A percentile compares a stretch with the other conserved stretches of the same genome.
Conservation (phyloP, 306 rosid genomes). For the Lathyrus oleraceus region DNA sequence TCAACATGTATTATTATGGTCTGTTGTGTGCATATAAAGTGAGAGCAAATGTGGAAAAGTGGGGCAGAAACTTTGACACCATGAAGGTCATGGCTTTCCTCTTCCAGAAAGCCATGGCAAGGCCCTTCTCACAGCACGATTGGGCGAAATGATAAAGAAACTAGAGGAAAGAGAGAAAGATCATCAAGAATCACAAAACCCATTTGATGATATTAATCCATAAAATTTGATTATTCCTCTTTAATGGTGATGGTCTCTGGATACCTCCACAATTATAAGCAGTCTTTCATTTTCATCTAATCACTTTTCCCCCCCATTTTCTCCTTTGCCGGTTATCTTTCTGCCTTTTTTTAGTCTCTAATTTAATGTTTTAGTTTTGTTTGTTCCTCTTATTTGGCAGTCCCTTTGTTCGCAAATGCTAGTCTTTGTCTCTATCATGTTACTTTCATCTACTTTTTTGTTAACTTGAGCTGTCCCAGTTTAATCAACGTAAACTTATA, state of each 20-base stretch:
- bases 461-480: background rate
- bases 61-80: background rate
- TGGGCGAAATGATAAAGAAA: background rate
- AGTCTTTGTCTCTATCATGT: background rate
- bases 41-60: background rate
- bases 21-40: background rate
- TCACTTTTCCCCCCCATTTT: background rate
- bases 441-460: background rate
- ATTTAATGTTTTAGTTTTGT: background rate
- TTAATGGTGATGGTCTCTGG: no score
- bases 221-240: no score
- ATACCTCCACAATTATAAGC: no score
- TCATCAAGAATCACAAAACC: background rate
- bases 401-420: background rate
- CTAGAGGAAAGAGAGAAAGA: background rate
- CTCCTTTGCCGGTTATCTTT: background rate
- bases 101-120: background rate
- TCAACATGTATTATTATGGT: background rate
- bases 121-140: background rate
- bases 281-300: background rate
- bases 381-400: background rate
- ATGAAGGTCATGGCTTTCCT: background rate
- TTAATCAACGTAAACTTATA: background rate
- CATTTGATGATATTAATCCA: no score
- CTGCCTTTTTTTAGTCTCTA: background rate